Evolutionary conservation across 495 filamentous ascomycete species (phyloP).

Genomic region (Aspergillus cristatus): DNA sequence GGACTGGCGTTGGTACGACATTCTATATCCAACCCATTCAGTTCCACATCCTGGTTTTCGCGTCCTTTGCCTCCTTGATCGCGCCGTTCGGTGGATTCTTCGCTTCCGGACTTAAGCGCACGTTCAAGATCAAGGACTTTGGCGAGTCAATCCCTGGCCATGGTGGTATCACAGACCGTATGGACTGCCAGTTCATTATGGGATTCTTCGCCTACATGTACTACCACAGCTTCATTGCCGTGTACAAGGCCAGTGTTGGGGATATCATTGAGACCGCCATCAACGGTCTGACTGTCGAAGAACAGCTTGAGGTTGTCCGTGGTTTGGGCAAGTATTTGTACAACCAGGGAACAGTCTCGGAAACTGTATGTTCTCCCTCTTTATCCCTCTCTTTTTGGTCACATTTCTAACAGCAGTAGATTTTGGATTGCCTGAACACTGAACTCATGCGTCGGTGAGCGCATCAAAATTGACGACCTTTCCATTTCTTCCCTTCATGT

Average conservation of each 20-base stretch:
- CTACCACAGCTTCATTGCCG: constrained; percentile 93
- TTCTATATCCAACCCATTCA: constrained; percentile 80
- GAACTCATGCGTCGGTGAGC: constrained; percentile 34
- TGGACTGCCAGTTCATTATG: constrained; percentile 99
- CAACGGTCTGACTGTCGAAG: constrained; percentile 68
- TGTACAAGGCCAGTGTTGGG: constrained; percentile 71
- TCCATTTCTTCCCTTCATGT: constrained; percentile 8
- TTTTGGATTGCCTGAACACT: constrained; percentile 32
- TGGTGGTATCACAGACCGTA: constrained; percentile 96
- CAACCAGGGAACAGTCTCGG: constrained; percentile 66
- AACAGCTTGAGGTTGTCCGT: constrained; percentile 82
- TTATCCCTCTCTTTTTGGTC: background rate
- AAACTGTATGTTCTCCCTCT: constrained; percentile 42
- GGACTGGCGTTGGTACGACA: constrained; percentile 49
- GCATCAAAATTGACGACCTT: constrained; percentile 12
- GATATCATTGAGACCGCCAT: constrained; percentile 83
- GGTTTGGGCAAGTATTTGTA: constrained; percentile 76
- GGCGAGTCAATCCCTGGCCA: constrained; percentile 97
- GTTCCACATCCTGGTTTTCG: constrained; percentile 84
- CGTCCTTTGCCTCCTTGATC: constrained; percentile 91
- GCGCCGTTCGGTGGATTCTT: constrained; percentile 99
- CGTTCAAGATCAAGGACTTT: constrained; percentile 99
- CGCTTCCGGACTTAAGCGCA: constrained; percentile 92
- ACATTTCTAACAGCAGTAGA: constrained; percentile 18
- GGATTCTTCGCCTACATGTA: constrained; percentile 98